A percentile compares a stretch with the other conserved stretches of the same genome.
Evolutionary conservation across 345 rosid species (phyloP).

Genomic region (Barbarea vulgaris): DNA sequence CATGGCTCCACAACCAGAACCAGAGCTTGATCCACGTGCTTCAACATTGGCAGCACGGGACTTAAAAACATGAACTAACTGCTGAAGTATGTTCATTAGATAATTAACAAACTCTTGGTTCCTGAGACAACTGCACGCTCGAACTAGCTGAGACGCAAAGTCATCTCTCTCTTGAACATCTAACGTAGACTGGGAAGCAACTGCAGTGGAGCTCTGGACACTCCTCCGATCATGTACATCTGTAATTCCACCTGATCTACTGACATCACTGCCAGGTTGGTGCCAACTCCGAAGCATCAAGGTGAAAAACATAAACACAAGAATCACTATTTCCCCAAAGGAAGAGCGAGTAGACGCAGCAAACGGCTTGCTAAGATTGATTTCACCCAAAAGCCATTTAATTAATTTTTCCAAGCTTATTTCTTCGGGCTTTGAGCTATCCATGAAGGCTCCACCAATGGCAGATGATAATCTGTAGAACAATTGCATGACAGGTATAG

Average conservation of each 20-base stretch:
- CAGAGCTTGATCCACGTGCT: conserved; percentile 62
- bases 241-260: conserved; percentile 53
- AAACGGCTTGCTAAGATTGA: conserved; percentile 73
- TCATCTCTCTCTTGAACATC: conserved; percentile 84
- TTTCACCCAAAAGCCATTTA: conserved; percentile 87
- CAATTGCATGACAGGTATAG: conserved; percentile 94
- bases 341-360: conserved; percentile 63
- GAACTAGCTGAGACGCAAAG: conserved; percentile 77
- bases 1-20: conserved; percentile 94
- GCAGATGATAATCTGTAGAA: conserved; percentile 96
- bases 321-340: conserved; percentile 88
- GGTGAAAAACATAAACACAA: conserved; percentile 97
- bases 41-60: conserved; percentile 65
- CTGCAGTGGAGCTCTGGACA: conserved; percentile 51
- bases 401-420: conserved; percentile 84
- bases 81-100: conserved; percentile 94
- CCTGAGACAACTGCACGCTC: conserved; percentile 81
- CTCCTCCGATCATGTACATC: conserved; percentile 66
- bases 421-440: conserved; percentile 83
- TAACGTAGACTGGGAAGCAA: conserved; percentile 57
- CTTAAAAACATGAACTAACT: conserved; percentile 85
- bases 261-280: conserved; percentile 83
- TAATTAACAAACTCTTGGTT: conserved; percentile 86
- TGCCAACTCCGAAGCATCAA: conserved; percentile 99
- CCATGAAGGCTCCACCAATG: conserved; percentile 92